These are phyloP conservation scores for Boletus rubropictus DNA, from an alignment of 768 basidiomycete genomes.

Conservation along the genomic window DNA sequence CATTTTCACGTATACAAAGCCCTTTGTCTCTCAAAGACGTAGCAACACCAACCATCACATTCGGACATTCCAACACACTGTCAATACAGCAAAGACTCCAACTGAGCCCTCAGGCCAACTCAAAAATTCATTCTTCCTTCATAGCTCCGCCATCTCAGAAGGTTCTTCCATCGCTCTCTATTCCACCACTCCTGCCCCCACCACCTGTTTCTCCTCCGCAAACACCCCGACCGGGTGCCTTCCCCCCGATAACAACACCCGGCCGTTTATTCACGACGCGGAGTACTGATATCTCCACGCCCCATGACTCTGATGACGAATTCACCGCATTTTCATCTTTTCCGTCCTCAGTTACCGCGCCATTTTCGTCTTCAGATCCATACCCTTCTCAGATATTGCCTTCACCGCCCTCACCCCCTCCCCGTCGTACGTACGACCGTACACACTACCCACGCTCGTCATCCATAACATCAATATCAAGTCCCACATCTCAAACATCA, in stretches of 20 bases:
- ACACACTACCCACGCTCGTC: constrained; percentile 21
- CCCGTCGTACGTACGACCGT: constrained; percentile 23
- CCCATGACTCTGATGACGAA: constrained; percentile 35
- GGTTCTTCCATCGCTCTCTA: constrained; percentile 19
- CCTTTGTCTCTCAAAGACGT: constrained; percentile 5
- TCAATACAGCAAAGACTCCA: constrained; percentile 15
- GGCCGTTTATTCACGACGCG: constrained; percentile 8
- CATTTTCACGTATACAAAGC: constrained; percentile 13
- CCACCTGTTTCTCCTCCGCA: constrained; percentile 29
- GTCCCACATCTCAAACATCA: constrained; percentile 20
- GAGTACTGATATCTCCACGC: constrained; percentile 1
- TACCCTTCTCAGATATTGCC: constrained; percentile 13
- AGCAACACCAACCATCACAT: background rate
- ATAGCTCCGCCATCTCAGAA: constrained; percentile 23
- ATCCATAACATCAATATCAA: constrained; percentile 24
- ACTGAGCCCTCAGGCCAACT: constrained; percentile 15
- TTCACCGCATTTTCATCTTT: constrained; percentile 48
- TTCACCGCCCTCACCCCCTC: constrained; percentile 27
- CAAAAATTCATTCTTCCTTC: constrained; percentile 17
- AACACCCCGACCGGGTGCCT: constrained; percentile 24
- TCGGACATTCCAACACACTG: constrained; percentile 1
- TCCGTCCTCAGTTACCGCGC: constrained; percentile 12
- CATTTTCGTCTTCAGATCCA: constrained; percentile 5
- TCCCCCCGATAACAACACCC: constrained; percentile 4
- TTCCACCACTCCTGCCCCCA: constrained; percentile 29